Evolutionary conservation across 768 basidiomycete genomes (phyloP).

Genomic region (Auricularia cornea): DNA sequence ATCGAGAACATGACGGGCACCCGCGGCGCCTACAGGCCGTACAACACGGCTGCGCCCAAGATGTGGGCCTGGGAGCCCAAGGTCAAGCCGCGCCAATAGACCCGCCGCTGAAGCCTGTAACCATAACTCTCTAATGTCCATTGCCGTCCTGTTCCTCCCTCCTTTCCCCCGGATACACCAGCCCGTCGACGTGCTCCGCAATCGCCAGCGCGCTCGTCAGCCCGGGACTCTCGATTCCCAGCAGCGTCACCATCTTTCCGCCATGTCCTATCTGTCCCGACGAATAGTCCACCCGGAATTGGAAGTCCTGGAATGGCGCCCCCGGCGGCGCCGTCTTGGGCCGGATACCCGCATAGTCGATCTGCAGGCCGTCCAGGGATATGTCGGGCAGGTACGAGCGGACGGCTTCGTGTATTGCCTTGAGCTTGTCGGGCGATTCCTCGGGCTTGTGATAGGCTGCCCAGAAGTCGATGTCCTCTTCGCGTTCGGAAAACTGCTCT

Average conservation of each 20-base stretch:
- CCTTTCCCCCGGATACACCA: constrained; percentile 29
- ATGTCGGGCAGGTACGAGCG: constrained; percentile 64
- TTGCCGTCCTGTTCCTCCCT: constrained; percentile 12
- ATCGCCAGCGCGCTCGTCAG: constrained; percentile 82
- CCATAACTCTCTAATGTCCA: neutral
- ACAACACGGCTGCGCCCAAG: constrained; percentile 82
- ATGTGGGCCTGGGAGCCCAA: constrained; percentile 76
- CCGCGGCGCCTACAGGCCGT: constrained; percentile 79
- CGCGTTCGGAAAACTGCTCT: constrained; percentile 25
- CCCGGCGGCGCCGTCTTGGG: constrained; percentile 76
- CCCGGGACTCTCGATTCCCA: constrained; percentile 91
- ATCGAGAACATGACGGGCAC: constrained; percentile 90
- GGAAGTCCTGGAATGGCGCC: constrained; percentile 79
- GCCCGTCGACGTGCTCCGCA: constrained; percentile 68
- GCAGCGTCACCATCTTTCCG: constrained; percentile 62
- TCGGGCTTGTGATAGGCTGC: constrained; percentile 51
- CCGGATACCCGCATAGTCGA: constrained; percentile 80
- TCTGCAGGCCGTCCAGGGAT: constrained; percentile 47
- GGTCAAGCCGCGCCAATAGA: constrained; percentile 37
- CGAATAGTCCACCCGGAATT: constrained; percentile 57
- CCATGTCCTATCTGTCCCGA: constrained; percentile 20
- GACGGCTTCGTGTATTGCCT: constrained; percentile 66
- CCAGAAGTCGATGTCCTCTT: constrained; percentile 69
- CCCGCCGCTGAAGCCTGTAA: constrained; percentile 1
- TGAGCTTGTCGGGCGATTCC: constrained; percentile 39